Conservation (phyloP, 2,329 filamentous ascomycete genomes). For the Exophiala sideris region DNA sequence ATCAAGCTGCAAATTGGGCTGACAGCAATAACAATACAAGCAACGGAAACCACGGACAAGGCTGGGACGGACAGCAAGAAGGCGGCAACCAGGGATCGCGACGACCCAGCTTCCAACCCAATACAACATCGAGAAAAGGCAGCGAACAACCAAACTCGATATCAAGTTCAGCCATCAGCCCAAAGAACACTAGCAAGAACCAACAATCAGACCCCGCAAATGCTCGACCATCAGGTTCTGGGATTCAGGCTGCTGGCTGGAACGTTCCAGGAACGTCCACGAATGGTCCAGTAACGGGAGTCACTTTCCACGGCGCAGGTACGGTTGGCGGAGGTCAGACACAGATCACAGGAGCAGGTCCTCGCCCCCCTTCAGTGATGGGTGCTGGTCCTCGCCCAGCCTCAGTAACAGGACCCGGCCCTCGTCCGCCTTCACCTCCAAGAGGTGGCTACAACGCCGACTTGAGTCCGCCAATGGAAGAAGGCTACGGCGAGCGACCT, state of each 20-base stretch:
- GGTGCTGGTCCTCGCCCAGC: neutral
- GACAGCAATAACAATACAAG: constrained; percentile 1
- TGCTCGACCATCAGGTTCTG: too few species aligned
- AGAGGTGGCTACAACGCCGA: neutral
- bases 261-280: too few species aligned
- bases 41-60: neutral
- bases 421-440: neutral
- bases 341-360: neutral
- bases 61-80: constrained; percentile 16
- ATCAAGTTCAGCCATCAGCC: constrained; percentile 5
- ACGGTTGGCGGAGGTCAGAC: constrained; percentile 8
- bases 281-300: neutral
- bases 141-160: neutral
- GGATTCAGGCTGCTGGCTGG: too few species aligned
- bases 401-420: neutral
- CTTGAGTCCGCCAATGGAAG: too few species aligned
- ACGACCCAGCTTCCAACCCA: neutral
- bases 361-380: neutral
- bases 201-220: too few species aligned
- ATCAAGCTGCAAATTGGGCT: too few species aligned
- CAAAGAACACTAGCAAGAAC: neutral
- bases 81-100: neutral
- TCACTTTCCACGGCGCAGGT: neutral
- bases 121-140: neutral
- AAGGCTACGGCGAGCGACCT: too few species aligned